Conservation (phyloP, 2,329 filamentous ascomycete species). For the Trichoderma sp. region DNA sequence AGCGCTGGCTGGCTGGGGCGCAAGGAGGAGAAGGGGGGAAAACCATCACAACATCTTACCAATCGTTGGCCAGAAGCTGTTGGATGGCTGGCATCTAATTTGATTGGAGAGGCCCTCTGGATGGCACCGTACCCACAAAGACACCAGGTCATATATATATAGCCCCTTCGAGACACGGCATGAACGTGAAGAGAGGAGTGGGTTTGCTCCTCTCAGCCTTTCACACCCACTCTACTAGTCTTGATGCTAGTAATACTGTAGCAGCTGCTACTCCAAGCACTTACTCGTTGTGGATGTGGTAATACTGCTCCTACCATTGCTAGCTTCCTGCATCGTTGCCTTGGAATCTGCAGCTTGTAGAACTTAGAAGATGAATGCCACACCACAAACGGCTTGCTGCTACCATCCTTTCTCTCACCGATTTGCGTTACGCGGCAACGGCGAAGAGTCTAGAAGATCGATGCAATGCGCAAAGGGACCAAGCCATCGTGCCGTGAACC, state of each 20-base stretch:
- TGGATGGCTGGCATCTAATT: slow-evolving; percentile 8
- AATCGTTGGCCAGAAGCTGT: slow-evolving; percentile 13
- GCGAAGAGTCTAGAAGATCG: slow-evolving; percentile 5
- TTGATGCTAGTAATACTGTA: not conserved
- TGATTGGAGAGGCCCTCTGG: slow-evolving; percentile 19
- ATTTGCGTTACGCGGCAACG: slow-evolving; percentile 8
- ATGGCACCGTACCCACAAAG: slow-evolving; percentile 12
- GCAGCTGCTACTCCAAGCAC: not conserved
- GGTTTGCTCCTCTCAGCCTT: slow-evolving; percentile 20
- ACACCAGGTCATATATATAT: not conserved
- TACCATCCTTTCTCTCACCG: slow-evolving; percentile 8
- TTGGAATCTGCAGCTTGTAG: slow-evolving; percentile 10
- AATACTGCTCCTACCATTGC: not conserved
- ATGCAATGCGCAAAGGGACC: slow-evolving; percentile 15
- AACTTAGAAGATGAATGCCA: slow-evolving; percentile 16
- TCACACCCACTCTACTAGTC: not conserved
- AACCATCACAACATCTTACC: not conserved
- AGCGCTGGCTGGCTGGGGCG: not conserved
- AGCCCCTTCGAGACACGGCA: slow-evolving; percentile 17
- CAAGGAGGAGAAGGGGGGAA: not conserved
- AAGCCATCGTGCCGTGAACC: slow-evolving; percentile 4
- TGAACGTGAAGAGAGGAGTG: not conserved
- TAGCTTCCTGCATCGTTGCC: slow-evolving; percentile 13
- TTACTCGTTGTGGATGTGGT: slow-evolving; percentile 21
- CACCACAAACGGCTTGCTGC: slow-evolving; percentile 1